Evolutionary conservation across 2,329 filamentous ascomycete species (phyloP).

Genomic region (Diaporthe sp.): DNA sequence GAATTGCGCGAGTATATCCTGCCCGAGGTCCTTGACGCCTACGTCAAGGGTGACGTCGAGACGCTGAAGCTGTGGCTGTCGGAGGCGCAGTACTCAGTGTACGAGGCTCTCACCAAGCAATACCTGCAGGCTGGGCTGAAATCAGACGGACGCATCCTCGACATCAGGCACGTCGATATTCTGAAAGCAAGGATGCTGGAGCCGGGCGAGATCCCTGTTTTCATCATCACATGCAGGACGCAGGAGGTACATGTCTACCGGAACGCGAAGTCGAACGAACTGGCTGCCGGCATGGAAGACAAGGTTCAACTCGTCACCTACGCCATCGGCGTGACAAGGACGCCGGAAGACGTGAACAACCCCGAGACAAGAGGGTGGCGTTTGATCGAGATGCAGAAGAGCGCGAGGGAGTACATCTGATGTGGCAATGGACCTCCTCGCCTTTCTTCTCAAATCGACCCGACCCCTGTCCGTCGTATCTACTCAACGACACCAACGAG

Average conservation of each 20-base stretch:
- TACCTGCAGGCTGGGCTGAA: slow-evolving; percentile 94
- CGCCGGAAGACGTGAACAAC: slow-evolving; percentile 96
- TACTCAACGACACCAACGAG: not conserved
- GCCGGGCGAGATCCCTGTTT: slow-evolving; percentile 90
- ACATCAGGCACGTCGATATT: slow-evolving; percentile 95
- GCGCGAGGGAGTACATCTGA: slow-evolving; percentile 85
- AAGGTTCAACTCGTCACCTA: slow-evolving; percentile 99
- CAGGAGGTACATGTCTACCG: slow-evolving; percentile 98
- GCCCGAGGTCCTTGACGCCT: slow-evolving; percentile 96
- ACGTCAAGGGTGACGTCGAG: slow-evolving; percentile 94
- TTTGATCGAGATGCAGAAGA: slow-evolving; percentile 98
- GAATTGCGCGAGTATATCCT: slow-evolving; percentile 98
- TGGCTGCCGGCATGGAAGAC: slow-evolving; percentile 98
- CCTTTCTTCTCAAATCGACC: not conserved
- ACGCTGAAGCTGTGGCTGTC: slow-evolving; percentile 96
- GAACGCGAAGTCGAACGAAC: slow-evolving; percentile 88
- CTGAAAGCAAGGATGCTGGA: slow-evolving; percentile 84
- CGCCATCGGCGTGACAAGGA: slow-evolving; percentile 93
- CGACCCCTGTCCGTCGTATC: not conserved
- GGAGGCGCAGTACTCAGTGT: slow-evolving; percentile 95
- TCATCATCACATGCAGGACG: slow-evolving; percentile 95
- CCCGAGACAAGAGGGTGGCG: slow-evolving; percentile 97
- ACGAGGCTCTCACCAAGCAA: slow-evolving; percentile 96
- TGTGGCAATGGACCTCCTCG: not conserved
- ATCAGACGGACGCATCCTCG: slow-evolving; percentile 93